Conservation (phyloP, 2,329 filamentous ascomycete species). For the Aureobasidium leucospermi region DNA sequence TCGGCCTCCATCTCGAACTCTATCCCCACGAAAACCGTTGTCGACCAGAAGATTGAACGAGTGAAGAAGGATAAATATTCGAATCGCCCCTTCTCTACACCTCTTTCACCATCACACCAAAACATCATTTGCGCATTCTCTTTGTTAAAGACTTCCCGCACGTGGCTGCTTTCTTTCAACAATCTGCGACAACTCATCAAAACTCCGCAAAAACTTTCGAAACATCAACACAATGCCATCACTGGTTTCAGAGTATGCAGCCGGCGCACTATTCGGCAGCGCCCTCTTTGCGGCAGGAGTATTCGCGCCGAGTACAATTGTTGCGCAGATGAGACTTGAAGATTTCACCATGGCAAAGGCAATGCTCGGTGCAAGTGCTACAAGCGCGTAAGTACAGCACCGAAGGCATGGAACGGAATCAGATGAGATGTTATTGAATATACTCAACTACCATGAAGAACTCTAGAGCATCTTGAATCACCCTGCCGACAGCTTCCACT, state of each 20-base stretch:
- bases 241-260: constrained; percentile 9
- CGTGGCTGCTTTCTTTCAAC: not conserved
- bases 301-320: constrained; percentile 51
- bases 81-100: not conserved
- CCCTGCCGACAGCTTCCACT: not conserved
- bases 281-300: constrained; percentile 55
- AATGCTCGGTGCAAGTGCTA: constrained; percentile 56
- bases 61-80: not conserved
- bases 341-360: constrained; percentile 61
- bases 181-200: not conserved
- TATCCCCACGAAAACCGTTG: constrained; percentile 1
- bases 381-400: constrained; percentile 47
- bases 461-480: not conserved
- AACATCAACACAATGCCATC: constrained; percentile 4
- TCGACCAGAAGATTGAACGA: not conserved
- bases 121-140: not conserved
- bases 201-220: not conserved
- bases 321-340: constrained; percentile 52
- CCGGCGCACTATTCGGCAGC: constrained; percentile 54
- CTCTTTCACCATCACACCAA: not conserved
- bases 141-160: not conserved
- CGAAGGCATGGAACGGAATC: too few relatives aligned
- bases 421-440: not conserved
- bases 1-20: constrained; percentile 6
- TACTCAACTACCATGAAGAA: not conserved